A percentile compares a stretch with the other conserved stretches of the same genome.
phyloP scores from a whole-genome alignment of 164 flowering plant genomes.

The Taxillus chinensis region DNA sequence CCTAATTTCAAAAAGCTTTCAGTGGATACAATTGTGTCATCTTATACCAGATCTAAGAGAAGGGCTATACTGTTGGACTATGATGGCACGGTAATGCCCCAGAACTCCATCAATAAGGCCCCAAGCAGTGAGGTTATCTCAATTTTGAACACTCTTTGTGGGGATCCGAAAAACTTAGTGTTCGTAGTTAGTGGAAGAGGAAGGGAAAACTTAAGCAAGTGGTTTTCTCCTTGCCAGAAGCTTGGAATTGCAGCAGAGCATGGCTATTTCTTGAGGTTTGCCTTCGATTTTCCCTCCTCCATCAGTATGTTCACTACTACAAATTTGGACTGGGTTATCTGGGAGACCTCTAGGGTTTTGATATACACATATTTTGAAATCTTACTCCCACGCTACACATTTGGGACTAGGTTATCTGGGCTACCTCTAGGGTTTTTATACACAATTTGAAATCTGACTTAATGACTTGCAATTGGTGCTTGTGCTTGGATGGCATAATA shows the following conservation, averaged over 20 bases:
- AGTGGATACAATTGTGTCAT: conserved; percentile 26
- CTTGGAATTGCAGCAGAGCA: conserved; percentile 47
- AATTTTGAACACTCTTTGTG: conserved; percentile 30
- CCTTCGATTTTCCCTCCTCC: neutral
- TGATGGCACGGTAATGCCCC: conserved; percentile 45
- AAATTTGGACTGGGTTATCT: too few relatives aligned
- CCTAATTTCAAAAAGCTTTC: conserved; percentile 41
- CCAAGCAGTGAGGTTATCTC: conserved; percentile 27
- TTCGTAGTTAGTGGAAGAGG: conserved; percentile 46
- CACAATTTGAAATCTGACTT: too few relatives aligned
- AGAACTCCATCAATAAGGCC: conserved; percentile 22
- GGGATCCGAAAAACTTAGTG: conserved; percentile 27
- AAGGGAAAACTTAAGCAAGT: conserved; percentile 23
- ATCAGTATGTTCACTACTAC: neutral
- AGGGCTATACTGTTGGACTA: conserved; percentile 44
- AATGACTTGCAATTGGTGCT: too few relatives aligned
- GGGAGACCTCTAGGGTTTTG: too few relatives aligned
- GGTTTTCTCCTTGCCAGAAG: conserved; percentile 30
- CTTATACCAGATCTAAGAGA: conserved; percentile 20
- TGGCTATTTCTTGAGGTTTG: conserved; percentile 38
- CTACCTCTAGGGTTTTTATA: too few relatives aligned
- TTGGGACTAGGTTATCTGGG: too few relatives aligned
- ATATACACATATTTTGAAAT: too few relatives aligned
- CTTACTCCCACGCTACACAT: too few relatives aligned
- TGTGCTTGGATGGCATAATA: too few relatives aligned